phyloP scores from a whole-genome alignment of 441 rosid species.

The Eruca vesicaria region DNA sequence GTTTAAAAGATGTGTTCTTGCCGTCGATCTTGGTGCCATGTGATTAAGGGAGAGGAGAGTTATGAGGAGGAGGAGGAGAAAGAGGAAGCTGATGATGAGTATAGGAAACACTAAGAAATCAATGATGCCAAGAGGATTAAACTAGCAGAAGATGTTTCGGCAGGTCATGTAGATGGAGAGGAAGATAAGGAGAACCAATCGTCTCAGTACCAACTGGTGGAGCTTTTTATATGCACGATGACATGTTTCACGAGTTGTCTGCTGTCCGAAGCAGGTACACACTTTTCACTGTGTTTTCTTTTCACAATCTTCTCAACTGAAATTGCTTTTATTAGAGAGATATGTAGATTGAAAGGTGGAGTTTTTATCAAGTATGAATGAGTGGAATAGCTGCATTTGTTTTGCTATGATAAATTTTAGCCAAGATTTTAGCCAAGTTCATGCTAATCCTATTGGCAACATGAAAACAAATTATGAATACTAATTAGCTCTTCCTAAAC shows the following conservation, averaged over 20 bases:
- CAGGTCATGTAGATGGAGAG: conserved; percentile 33
- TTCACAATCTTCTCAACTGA: too few relatives aligned
- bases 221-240: conserved; percentile 96
- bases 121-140: conserved; percentile 15
- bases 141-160: conserved; percentile 20
- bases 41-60: conserved; percentile 18
- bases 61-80: conserved; percentile 28
- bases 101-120: conserved; percentile 16
- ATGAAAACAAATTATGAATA: too few relatives aligned
- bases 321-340: too few relatives aligned
- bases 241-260: conserved; percentile 70
- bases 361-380: too few relatives aligned
- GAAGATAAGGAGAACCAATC: conserved; percentile 78
- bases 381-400: too few relatives aligned
- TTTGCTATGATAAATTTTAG: background rate
- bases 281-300: too few relatives aligned
- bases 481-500: background rate
- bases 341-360: too few relatives aligned
- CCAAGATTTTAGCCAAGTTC: background rate
- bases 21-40: background rate
- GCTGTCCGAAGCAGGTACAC: conserved; percentile 42
- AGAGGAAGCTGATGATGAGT: conserved; percentile 35
- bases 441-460: too few relatives aligned
- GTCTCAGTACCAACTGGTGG: conserved; percentile 95
- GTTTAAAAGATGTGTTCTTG: background rate